phyloP scores from a whole-genome alignment of 208 protist species.

The Leishmania turanica region DNA sequence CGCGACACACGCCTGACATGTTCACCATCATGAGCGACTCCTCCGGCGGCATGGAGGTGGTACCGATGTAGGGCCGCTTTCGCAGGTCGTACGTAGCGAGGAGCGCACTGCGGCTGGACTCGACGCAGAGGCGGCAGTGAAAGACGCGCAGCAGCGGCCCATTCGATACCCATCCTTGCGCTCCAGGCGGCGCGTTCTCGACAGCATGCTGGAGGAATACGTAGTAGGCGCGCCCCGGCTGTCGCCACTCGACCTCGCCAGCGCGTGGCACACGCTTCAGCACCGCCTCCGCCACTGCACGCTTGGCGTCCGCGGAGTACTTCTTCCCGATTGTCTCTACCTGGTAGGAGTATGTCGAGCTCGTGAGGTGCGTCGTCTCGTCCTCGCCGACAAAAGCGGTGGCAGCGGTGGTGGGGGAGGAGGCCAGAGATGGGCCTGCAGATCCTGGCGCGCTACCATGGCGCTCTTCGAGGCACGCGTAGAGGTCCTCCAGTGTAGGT shows the following conservation, averaged over 20 bases:
- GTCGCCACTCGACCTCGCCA: conserved; percentile 28
- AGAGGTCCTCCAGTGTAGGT: conserved; percentile 48
- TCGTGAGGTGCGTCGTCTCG: conserved; percentile 24
- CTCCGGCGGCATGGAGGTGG: conserved; percentile 96
- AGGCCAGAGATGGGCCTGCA: background rate
- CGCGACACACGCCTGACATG: conserved; percentile 58
- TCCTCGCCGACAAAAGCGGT: conserved; percentile 35
- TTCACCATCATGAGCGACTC: conserved; percentile 94
- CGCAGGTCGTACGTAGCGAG: conserved; percentile 85
- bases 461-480: conserved; percentile 23
- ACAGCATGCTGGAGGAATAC: conserved; percentile 68
- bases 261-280: conserved; percentile 18
- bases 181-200: conserved; percentile 40
- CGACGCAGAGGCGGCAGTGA: conserved; percentile 38
- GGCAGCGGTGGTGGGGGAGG: background rate
- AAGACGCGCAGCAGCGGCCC: conserved; percentile 56
- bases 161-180: conserved; percentile 35
- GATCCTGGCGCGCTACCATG: conserved; percentile 1
- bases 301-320: conserved; percentile 59
- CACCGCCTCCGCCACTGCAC: conserved; percentile 41
- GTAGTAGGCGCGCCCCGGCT: conserved; percentile 36
- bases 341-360: conserved; percentile 47
- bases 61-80: conserved; percentile 93
- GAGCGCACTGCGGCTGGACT: conserved; percentile 43
- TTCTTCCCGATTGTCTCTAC: conserved; percentile 80